Percentiles rank a stretch among this genome's conserved stretches.
Evolutionary conservation across 768 basidiomycete species (phyloP).

Genomic region (Naganishia vaughanmartiniae): DNA sequence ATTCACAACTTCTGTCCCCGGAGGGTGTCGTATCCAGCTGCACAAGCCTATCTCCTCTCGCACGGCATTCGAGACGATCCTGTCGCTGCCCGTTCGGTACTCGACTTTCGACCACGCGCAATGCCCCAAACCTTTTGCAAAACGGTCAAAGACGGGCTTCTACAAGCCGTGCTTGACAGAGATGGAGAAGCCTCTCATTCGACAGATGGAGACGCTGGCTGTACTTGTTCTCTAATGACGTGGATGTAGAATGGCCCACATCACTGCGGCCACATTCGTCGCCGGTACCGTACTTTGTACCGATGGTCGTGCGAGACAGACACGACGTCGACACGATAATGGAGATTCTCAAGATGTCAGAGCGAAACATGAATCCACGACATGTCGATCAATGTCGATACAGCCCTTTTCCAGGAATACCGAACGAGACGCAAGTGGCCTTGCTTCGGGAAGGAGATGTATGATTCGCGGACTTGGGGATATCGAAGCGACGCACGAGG

Average conservation of each 20-base stretch:
- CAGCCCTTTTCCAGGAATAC: background rate
- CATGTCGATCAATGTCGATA: background rate
- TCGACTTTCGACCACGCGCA: background rate
- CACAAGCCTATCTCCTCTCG: background rate
- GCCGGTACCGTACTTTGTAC: background rate
- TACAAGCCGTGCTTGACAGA: background rate
- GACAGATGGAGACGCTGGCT: slow-evolving; percentile 1
- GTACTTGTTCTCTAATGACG: background rate
- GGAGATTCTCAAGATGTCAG: background rate
- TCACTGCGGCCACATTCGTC: background rate
- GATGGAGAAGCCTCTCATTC: background rate
- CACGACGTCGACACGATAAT: background rate
- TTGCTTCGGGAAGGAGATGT: background rate
- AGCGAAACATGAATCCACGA: background rate
- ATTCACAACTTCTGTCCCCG: background rate
- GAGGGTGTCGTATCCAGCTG: background rate
- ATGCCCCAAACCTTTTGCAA: background rate
- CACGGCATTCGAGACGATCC: background rate
- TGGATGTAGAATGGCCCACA: background rate
- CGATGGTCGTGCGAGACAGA: background rate
- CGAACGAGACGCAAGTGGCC: background rate
- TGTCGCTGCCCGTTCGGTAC: background rate
- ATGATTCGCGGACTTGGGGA: slow-evolving; percentile 2
- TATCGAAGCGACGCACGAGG: background rate
- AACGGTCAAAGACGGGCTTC: slow-evolving; percentile 1